Percentiles rank a stretch among this genome's conserved stretches.
phyloP scores from a whole-genome alignment of 108 stramenopile genomes.

The Craspedostauros australis region DNA sequence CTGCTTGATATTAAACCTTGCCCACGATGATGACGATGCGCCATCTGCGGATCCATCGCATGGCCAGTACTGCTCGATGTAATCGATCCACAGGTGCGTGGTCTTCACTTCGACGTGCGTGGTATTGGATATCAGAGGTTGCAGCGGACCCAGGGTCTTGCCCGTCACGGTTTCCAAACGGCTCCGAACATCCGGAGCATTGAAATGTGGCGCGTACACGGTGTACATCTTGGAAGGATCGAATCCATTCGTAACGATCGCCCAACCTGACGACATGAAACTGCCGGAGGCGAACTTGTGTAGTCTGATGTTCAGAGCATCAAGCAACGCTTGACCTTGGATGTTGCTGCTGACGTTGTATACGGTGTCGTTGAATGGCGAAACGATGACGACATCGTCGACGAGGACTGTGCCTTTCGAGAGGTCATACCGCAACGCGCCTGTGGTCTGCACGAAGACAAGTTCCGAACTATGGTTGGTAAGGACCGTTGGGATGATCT shows the following conservation, averaged over 20 bases:
- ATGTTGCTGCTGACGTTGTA: constrained; percentile 19
- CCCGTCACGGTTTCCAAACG: too few relatives aligned
- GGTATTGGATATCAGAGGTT: too few relatives aligned
- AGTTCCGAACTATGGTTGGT: constrained; percentile 1
- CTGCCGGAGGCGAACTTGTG: too few relatives aligned
- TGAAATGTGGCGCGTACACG: too few relatives aligned
- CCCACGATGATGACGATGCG: too few relatives aligned
- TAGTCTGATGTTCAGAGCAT: constrained; percentile 3
- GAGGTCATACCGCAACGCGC: constrained; percentile 37
- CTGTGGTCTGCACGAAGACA: constrained; percentile 34
- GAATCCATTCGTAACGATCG: too few relatives aligned
- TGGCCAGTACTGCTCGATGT: constrained; percentile 11
- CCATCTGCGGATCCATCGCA: constrained; percentile 6
- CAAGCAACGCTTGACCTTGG: constrained; percentile 15
- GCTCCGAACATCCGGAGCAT: too few relatives aligned
- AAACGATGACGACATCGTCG: constrained; percentile 48
- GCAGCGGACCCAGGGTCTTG: too few relatives aligned
- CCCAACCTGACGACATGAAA: too few relatives aligned
- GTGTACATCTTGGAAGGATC: too few relatives aligned
- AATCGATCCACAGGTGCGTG: constrained; percentile 20
- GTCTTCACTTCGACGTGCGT: neutral
- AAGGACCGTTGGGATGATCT: constrained; percentile 17
- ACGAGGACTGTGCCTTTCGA: constrained; percentile 37
- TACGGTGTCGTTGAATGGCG: constrained; percentile 54
- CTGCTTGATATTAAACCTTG: too few relatives aligned